Conservation (phyloP, 1,139 yeast species). For the Citeromyces siamensis region DNA sequence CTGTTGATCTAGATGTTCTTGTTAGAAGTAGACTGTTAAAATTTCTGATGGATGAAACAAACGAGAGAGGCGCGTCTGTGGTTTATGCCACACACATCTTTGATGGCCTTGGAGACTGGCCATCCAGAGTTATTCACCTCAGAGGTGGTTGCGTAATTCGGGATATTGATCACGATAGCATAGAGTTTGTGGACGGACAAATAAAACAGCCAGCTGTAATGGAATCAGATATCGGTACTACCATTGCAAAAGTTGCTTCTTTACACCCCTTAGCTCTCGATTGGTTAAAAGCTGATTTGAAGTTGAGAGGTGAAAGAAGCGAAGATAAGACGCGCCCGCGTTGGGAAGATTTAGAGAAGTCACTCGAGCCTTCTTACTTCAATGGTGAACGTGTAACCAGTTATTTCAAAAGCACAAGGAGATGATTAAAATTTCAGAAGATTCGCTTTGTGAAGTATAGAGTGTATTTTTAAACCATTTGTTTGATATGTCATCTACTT, state of each 20-base stretch:
- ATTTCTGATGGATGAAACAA: slow-evolving; percentile 63
- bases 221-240: slow-evolving; percentile 9
- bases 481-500: no score
- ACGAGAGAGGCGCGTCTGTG: slow-evolving; percentile 50
- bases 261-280: slow-evolving; percentile 59
- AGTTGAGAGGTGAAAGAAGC: slow-evolving; percentile 33
- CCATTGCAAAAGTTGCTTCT: slow-evolving; percentile 34
- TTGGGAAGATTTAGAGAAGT: slow-evolving; percentile 30
- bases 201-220: slow-evolving; percentile 15
- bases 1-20: slow-evolving; percentile 89
- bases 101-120: slow-evolving; percentile 88
- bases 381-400: slow-evolving; percentile 29
- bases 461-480: no score
- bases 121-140: slow-evolving; percentile 74
- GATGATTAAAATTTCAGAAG: no score
- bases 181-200: slow-evolving; percentile 18
- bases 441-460: no score
- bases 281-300: slow-evolving; percentile 44
- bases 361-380: slow-evolving; percentile 29
- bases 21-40: slow-evolving; percentile 66
- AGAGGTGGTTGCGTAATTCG: slow-evolving; percentile 44
- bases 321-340: slow-evolving; percentile 28
- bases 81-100: slow-evolving; percentile 95
- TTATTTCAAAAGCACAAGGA: slow-evolving; percentile 36
- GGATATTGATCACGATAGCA: slow-evolving; percentile 10